A percentile compares a stretch with the other conserved stretches of the same genome.
Evolutionary conservation across 2,329 filamentous ascomycete genomes (phyloP).

Genomic region (Cercospora sp.): DNA sequence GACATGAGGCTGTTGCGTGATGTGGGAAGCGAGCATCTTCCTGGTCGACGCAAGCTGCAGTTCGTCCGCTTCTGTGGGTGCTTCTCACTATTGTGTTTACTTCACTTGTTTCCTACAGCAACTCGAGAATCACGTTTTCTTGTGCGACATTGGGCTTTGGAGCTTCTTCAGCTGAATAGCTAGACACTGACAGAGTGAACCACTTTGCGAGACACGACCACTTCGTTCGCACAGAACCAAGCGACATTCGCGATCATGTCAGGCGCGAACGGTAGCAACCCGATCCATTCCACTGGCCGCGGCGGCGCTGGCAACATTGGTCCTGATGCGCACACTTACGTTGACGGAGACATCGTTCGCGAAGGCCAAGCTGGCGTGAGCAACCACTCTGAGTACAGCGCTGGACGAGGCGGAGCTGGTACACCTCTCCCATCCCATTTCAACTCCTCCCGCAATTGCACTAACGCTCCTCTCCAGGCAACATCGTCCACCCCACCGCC

Average conservation of each 20-base stretch:
- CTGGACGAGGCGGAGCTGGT: conserved; percentile 43
- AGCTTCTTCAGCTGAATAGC: not conserved
- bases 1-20: not conserved
- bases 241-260: conserved; percentile 12
- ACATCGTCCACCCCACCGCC: conserved; percentile 19
- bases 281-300: conserved; percentile 55
- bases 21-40: conserved; percentile 2
- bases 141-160: not conserved
- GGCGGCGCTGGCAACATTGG: conserved; percentile 61
- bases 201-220: not conserved
- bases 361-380: conserved; percentile 46
- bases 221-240: not conserved
- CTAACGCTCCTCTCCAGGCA: conserved; percentile 12
- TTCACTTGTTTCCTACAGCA: not conserved
- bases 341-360: conserved; percentile 49
- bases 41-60: not conserved
- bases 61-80: not conserved
- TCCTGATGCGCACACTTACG: conserved; percentile 49
- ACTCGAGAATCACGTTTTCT: not conserved
- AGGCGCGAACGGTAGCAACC: conserved; percentile 1
- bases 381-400: conserved; percentile 42
- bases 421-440: conserved; percentile 37
- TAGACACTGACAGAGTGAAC: not conserved
- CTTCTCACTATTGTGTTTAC: not conserved
- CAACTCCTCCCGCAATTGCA: conserved; percentile 38